phyloP scores from a whole-genome alignment of 345 rosid genomes.

The Aethionema arabicum region DNA sequence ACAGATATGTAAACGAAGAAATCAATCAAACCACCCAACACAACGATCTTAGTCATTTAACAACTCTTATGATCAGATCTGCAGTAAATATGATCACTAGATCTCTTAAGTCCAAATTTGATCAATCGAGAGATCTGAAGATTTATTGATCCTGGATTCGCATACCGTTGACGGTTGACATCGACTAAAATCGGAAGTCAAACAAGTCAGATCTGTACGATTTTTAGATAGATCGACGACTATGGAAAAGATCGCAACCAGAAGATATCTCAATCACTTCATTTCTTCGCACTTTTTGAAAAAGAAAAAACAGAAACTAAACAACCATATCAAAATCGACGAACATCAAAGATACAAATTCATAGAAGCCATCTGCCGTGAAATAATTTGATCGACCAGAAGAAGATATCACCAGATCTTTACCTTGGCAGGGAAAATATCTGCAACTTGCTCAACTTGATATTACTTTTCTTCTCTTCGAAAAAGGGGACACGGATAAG shows the following conservation, averaged over 20 bases:
- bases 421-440: constrained; percentile 32
- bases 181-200: background rate
- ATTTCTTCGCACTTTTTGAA: background rate
- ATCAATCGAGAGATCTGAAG: constrained; percentile 18
- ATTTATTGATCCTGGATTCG: background rate
- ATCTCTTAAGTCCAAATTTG: background rate
- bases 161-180: background rate
- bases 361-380: background rate
- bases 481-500: constrained; percentile 16
- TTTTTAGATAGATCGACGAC: constrained; percentile 6
- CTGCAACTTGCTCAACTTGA: constrained; percentile 21
- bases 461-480: background rate
- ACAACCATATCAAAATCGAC: constrained; percentile 10
- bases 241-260: constrained; percentile 14
- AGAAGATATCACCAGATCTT: constrained; percentile 8
- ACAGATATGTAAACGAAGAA: constrained; percentile 8
- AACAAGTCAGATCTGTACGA: background rate
- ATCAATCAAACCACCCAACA: background rate
- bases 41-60: background rate
- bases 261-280: constrained; percentile 26
- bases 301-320: background rate
- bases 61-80: background rate
- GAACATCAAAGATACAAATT: background rate
- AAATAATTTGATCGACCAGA: constrained; percentile 6
- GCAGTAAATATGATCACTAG: background rate